Base-by-base conservation (phyloP, 306 rosid genomes). In the barrel medic (Medicago truncatula) region DNA sequence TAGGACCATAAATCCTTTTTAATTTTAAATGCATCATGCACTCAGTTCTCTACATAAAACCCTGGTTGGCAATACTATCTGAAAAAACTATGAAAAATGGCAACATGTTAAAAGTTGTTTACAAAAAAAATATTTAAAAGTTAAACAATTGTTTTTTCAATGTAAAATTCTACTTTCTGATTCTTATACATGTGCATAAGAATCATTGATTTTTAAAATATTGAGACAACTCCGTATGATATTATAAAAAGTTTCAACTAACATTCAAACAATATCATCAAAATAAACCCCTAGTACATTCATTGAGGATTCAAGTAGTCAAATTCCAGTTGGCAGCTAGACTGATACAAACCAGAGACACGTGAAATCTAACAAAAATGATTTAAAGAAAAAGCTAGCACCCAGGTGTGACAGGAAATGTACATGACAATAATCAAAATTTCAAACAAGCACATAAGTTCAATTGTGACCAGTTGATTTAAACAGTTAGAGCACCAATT, bases 401-500 rank as follows among this genome's bases (percentile, higher is more conserved):
- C 36, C 28, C 7, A 57, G 34, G 15, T 0, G 15, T 0, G 9
- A 10, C 14, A 56, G 62, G 2, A 9, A 15, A 20, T 56, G 31
- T 21, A 56, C 62, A 57, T 10, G 5, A 6, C 38, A 57, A 57
- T 3, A 23, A 20, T 21, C 36, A 57, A 57, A 57, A 21, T 57
- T 57, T 3, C 10, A 57, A 57, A 57, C 63, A 57, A 57, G 36
- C 63, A 57, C 63, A 56, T n/a, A 53, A 21, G 34, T 21, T 57
- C 62, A 11, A 57, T 11, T 9, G 60, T 9, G 14, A 9, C 60
- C 59, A 53, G 25, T 17, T 11, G 34, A 23, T 59, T 59, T 59
- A 23, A 59, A 59, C 65, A 6, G 34, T 20, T 9, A 9, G 62
- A 28, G 39, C 31, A 18, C 16, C 16, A 53, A 53, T 18, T 53